Evolutionary conservation across 2,329 filamentous ascomycete species (phyloP).

Genomic region (Xylariaceae sp.): DNA sequence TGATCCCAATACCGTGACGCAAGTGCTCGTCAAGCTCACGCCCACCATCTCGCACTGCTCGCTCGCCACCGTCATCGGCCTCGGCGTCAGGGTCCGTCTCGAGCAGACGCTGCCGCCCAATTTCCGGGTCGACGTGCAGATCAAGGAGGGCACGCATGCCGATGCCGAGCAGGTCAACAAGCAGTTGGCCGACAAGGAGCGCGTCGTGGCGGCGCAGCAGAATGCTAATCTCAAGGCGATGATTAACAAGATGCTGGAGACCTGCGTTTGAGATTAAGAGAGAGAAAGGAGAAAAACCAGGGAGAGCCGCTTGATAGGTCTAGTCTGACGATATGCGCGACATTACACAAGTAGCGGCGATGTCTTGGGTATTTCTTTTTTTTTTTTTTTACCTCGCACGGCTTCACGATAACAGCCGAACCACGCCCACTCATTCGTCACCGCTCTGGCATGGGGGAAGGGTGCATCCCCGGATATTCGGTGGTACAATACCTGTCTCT

Average conservation of each 20-base stretch:
- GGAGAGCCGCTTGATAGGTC: neutral
- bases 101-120: constrained; percentile 88
- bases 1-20: constrained; percentile 55
- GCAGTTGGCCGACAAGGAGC: constrained; percentile 92
- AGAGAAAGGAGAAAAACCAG: too few relatives aligned
- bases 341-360: neutral
- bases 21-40: constrained; percentile 81
- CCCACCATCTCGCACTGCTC: constrained; percentile 97
- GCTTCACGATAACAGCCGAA: neutral
- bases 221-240: constrained; percentile 87
- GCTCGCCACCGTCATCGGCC: constrained; percentile 89
- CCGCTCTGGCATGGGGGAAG: too few relatives aligned
- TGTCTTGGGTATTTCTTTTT: neutral
- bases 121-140: constrained; percentile 85
- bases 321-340: neutral
- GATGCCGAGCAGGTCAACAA: constrained; percentile 96
- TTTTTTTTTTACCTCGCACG: neutral
- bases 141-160: constrained; percentile 93
- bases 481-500: too few relatives aligned
- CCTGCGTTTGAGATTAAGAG: constrained; percentile 58
- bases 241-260: constrained; percentile 88
- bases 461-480: too few relatives aligned
- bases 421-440: neutral
- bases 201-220: constrained; percentile 89
- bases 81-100: constrained; percentile 85